Percentiles rank a stretch among this genome's conserved stretches.
Conservation (phyloP, 2,329 filamentous ascomycete species). For the Fusarium xylarioides region DNA sequence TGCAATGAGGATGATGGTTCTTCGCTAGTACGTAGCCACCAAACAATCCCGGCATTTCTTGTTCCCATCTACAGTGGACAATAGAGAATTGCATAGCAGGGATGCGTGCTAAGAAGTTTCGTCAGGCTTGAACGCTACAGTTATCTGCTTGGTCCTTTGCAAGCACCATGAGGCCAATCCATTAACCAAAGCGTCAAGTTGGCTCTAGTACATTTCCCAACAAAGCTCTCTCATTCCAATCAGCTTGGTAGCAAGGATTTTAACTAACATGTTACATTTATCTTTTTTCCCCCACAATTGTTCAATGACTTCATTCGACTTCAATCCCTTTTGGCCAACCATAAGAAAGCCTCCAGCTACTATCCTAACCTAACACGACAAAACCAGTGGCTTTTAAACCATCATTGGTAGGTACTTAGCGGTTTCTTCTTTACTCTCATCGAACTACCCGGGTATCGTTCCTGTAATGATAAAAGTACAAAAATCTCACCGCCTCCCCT, state of each 20-base stretch:
- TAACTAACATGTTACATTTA: background rate
- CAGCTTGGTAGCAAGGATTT: background rate
- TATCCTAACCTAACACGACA: background rate
- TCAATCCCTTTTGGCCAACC: conserved; percentile 4
- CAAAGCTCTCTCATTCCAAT: conserved; percentile 5
- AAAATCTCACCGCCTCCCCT: conserved; percentile 22
- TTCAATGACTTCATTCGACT: background rate
- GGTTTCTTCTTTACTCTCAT: conserved; percentile 10
- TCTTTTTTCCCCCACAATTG: background rate
- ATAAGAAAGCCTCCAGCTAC: background rate
- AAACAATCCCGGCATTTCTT: background rate
- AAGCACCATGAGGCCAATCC: background rate
- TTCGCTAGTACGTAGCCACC: conserved; percentile 5
- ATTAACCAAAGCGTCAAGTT: background rate
- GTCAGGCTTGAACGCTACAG: background rate
- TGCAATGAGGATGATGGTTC: conserved; percentile 6
- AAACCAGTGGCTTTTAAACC: background rate
- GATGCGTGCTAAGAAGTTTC: background rate
- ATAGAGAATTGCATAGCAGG: background rate
- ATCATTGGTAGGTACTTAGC: conserved; percentile 33
- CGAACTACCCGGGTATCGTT: conserved; percentile 44
- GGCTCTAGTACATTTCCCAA: background rate
- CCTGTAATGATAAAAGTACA: conserved; percentile 42
- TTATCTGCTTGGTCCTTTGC: background rate
- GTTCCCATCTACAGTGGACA: background rate